These are phyloP conservation scores for Suhomyces bolitotheri DNA, from an alignment of 1,139 yeast genomes.

Conservation along the genomic window DNA sequence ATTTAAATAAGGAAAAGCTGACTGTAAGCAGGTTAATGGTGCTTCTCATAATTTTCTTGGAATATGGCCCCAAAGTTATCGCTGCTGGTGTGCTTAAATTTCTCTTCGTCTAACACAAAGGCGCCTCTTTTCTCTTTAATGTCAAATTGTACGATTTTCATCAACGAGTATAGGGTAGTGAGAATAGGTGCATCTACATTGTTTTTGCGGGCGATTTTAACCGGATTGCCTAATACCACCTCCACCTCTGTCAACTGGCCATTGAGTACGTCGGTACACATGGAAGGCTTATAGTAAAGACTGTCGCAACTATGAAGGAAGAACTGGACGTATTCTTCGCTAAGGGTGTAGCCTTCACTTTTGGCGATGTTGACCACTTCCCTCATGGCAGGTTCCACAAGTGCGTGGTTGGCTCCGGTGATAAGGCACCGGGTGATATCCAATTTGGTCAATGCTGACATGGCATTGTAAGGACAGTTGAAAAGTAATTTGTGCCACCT, in stretches of 20 bases:
- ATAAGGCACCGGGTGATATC: conserved; percentile 63
- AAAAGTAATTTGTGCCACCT: conserved; percentile 78
- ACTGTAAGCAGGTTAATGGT: no score
- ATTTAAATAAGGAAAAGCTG: no score
- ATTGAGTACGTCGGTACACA: conserved; percentile 69
- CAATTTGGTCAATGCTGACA: conserved; percentile 49
- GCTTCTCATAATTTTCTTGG: conserved; percentile 12
- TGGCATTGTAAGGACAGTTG: conserved; percentile 65
- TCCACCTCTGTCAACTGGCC: conserved; percentile 72
- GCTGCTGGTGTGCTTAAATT: conserved; percentile 26
- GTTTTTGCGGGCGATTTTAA: conserved; percentile 56
- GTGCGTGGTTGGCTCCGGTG: conserved; percentile 49
- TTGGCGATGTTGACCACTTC: conserved; percentile 65
- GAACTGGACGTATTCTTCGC: conserved; percentile 42
- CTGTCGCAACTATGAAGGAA: conserved; percentile 66
- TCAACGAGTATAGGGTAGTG: conserved; percentile 53
- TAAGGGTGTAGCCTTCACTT: conserved; percentile 58
- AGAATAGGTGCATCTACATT: conserved; percentile 62
- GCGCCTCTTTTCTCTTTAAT: conserved; percentile 55
- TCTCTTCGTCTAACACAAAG: conserved; percentile 32
- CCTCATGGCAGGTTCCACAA: conserved; percentile 62
- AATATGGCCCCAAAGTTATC: conserved; percentile 34
- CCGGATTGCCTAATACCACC: conserved; percentile 70
- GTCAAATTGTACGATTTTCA: conserved; percentile 60
- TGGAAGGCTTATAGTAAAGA: conserved; percentile 67